Evolutionary conservation across 2,329 filamentous ascomycete species (phyloP).

Genomic region (Arthrobotrys megalospora): DNA sequence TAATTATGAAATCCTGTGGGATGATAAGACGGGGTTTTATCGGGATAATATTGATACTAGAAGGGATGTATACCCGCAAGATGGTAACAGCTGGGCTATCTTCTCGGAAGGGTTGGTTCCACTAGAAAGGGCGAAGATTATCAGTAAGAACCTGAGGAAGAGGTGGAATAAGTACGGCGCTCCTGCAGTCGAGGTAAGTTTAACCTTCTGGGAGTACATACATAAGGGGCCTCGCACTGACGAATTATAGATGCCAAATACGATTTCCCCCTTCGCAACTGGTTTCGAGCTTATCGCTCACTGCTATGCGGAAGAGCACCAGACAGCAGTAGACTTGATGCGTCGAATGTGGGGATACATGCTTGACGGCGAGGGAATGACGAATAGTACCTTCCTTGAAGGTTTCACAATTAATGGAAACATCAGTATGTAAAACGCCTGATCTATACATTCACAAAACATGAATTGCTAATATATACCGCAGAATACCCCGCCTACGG

Average conservation of each 20-base stretch:
- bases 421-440: conserved; percentile 56
- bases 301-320: conserved; percentile 67
- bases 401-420: conserved; percentile 68
- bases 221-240: conserved; percentile 2
- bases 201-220: neutral
- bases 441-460: neutral
- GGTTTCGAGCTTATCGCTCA: conserved; percentile 69
- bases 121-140: conserved; percentile 29
- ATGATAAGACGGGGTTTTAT: conserved; percentile 71
- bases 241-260: conserved; percentile 62
- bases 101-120: conserved; percentile 44
- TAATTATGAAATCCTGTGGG: conserved; percentile 71
- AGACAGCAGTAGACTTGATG: conserved; percentile 67
- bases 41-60: conserved; percentile 71
- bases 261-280: conserved; percentile 68
- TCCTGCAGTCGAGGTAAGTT: conserved; percentile 67
- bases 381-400: conserved; percentile 69
- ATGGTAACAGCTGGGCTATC: conserved; percentile 74
- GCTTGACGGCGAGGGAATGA: conserved; percentile 68
- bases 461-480: conserved; percentile 4
- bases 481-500: conserved; percentile 66
- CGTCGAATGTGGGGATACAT: conserved; percentile 67
- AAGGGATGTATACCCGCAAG: conserved; percentile 73
- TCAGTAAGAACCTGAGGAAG: conserved; percentile 65
- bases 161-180: conserved; percentile 70